A percentile compares a stretch with the other conserved stretches of the same genome.
phyloP scores from a whole-genome alignment of 2,329 filamentous ascomycete genomes.

The Mycosphaerella sp. region DNA sequence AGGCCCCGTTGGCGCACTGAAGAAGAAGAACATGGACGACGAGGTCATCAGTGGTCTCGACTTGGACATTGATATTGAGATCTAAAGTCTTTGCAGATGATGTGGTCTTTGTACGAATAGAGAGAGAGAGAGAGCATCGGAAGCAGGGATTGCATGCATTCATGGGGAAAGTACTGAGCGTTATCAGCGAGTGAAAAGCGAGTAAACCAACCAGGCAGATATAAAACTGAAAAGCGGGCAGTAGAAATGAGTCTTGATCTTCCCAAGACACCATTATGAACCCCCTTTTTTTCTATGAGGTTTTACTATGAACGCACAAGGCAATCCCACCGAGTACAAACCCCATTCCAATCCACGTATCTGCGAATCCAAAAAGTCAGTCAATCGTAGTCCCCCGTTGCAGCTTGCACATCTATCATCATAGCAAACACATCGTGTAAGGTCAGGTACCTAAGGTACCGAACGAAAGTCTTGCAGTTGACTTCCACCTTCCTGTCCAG shows the following conservation, averaged over 20 bases:
- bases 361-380: constrained; percentile 30
- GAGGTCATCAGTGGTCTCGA: constrained; percentile 88
- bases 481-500: no score
- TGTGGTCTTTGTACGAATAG: neutral
- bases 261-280: neutral
- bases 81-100: constrained; percentile 42
- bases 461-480: no score
- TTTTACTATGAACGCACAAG: constrained; percentile 64
- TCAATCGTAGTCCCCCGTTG: no score
- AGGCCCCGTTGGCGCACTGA: constrained; percentile 37
- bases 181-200: neutral
- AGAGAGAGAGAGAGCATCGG: neutral
- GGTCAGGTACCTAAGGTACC: no score
- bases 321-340: constrained; percentile 74
- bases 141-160: neutral
- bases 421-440: no score
- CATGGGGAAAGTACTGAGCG: neutral
- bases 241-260: no score
- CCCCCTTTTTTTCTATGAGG: constrained; percentile 4
- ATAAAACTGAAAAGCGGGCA: neutral
- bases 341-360: constrained; percentile 76
- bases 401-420: no score
- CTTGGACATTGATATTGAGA: constrained; percentile 85
- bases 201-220: neutral
- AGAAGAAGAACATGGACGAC: constrained; percentile 72